Percentiles rank a stretch among this genome's conserved stretches.
phyloP scores from a whole-genome alignment of 2,329 filamentous ascomycete species.

The Cladosporium sp. region DNA sequence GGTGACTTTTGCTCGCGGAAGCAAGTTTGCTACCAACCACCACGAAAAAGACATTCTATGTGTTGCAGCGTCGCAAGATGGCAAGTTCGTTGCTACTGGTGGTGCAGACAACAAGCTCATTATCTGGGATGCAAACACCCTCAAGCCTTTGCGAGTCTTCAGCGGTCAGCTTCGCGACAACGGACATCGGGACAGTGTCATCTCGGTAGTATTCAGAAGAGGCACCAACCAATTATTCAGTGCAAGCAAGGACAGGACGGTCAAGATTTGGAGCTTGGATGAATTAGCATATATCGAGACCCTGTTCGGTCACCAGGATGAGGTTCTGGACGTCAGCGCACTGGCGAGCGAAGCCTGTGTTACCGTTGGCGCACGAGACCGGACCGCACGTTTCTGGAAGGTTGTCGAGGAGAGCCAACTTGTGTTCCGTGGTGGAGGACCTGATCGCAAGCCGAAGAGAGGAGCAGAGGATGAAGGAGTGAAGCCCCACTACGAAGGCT shows the following conservation, averaged over 20 bases:
- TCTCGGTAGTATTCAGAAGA: constrained; percentile 73
- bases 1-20: constrained; percentile 60
- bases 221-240: constrained; percentile 82
- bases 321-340: constrained; percentile 78
- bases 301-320: constrained; percentile 91
- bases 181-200: constrained; percentile 76
- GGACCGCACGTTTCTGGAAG: constrained; percentile 92
- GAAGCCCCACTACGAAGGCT: constrained; percentile 64
- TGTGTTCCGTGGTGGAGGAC: constrained; percentile 81
- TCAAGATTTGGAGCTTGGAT: constrained; percentile 92
- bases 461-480: constrained; percentile 33
- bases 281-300: constrained; percentile 94
- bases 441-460: constrained; percentile 42
- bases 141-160: constrained; percentile 78
- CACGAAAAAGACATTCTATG: constrained; percentile 77
- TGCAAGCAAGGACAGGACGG: constrained; percentile 81
- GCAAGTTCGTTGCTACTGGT: constrained; percentile 86
- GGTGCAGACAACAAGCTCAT: constrained; percentile 80
- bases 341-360: constrained; percentile 84
- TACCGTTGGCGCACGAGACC: constrained; percentile 83
- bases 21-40: constrained; percentile 60
- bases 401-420: constrained; percentile 93
- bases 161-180: constrained; percentile 73
- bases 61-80: constrained; percentile 82
- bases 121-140: constrained; percentile 76